Evolutionary conservation across 345 rosid species (phyloP).

Genomic region (Melaleuca alternifolia): DNA sequence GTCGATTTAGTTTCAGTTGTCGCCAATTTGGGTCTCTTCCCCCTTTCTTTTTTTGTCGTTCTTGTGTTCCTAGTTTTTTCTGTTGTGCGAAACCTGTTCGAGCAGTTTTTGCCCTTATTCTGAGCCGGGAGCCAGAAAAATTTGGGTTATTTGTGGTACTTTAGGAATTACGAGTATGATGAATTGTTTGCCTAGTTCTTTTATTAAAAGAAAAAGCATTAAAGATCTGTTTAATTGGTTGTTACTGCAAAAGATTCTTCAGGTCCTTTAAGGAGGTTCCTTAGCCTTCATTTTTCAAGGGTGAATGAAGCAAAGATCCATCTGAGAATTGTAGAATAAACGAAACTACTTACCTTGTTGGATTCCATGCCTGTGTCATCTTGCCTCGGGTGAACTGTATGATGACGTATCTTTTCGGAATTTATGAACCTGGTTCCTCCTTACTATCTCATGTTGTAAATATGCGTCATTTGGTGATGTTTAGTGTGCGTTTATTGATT

Average conservation of each 20-base stretch:
- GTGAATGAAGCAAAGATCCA: not conserved
- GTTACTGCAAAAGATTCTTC: not conserved
- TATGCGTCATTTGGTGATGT: not conserved
- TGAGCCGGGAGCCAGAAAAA: not conserved
- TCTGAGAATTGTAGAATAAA: not conserved
- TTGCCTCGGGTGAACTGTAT: not conserved
- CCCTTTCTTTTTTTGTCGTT: not conserved
- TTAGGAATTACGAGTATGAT: not conserved
- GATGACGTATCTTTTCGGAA: not conserved
- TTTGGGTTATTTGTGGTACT: not conserved
- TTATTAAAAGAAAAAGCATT: not conserved
- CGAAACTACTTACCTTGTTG: not conserved
- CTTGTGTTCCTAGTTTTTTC: not conserved
- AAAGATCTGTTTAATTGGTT: not conserved
- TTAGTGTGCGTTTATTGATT: not conserved
- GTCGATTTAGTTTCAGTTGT: not conserved
- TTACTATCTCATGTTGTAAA: not conserved
- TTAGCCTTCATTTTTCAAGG: not conserved
- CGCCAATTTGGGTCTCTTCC: not conserved
- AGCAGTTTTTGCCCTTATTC: not conserved
- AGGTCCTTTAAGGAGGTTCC: not conserved
- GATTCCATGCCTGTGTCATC: not conserved
- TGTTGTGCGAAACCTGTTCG: not conserved
- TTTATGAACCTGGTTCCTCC: not conserved
- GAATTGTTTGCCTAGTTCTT: not conserved